Conservation (phyloP, 2,329 filamentous ascomycete species). For the Aspergillus pseudonomiae region DNA sequence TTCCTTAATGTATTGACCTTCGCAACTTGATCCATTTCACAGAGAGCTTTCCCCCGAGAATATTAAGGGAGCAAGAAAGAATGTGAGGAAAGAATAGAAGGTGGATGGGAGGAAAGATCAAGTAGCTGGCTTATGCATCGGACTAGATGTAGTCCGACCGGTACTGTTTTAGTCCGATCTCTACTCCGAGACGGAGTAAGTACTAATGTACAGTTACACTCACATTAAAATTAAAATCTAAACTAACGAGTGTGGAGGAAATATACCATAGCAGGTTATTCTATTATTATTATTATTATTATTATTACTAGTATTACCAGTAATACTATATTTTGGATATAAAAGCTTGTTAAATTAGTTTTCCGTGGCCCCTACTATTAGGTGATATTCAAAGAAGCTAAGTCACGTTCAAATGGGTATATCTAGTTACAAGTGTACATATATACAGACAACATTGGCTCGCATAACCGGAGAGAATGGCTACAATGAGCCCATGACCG, state of each 20-base stretch:
- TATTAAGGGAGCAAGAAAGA: background rate
- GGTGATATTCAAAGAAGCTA: background rate
- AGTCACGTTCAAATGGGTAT: slow-evolving; percentile 21
- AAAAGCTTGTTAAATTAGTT: background rate
- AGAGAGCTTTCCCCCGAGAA: background rate
- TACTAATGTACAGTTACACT: too few species aligned
- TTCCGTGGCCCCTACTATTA: background rate
- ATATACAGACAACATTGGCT: slow-evolving; percentile 14
- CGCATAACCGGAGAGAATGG: background rate
- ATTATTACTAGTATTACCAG: background rate
- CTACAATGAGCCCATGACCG: slow-evolving; percentile 22
- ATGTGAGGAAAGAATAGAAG: background rate
- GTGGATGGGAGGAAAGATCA: background rate
- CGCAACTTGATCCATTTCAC: background rate
- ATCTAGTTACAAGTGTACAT: slow-evolving; percentile 18
- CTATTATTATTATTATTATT: too few species aligned
- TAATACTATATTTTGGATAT: background rate
- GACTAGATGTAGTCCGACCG: background rate
- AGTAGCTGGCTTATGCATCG: background rate
- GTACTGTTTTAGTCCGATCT: background rate
- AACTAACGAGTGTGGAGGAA: background rate
- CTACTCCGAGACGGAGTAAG: background rate
- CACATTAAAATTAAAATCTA: background rate
- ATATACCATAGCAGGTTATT: background rate
- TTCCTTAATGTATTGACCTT: background rate